These are phyloP conservation scores for Gomphus bonarii DNA, from an alignment of 1,284 basidiomycete species.

Conservation along the genomic window DNA sequence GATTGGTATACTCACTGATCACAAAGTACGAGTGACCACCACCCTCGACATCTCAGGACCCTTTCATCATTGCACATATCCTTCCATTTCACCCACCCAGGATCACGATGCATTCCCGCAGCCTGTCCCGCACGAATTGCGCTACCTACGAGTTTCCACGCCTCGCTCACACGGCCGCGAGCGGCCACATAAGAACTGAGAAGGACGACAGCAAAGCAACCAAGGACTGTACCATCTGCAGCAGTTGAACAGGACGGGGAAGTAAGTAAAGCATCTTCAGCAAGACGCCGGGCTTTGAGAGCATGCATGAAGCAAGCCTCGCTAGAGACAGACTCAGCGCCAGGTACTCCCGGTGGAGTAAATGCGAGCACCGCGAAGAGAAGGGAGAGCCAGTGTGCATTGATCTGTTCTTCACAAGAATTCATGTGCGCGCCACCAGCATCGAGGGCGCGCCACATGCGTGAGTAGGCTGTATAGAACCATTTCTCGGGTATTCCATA, in stretches of 20 bases:
- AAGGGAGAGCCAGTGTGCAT: slow-evolving; percentile 39
- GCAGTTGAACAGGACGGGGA: slow-evolving; percentile 26
- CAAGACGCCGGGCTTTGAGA: slow-evolving; percentile 33
- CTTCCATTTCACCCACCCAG: slow-evolving; percentile 36
- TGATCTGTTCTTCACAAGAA: slow-evolving; percentile 20
- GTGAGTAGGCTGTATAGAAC: slow-evolving; percentile 30
- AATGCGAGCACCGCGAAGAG: slow-evolving; percentile 38
- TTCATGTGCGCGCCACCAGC: slow-evolving; percentile 18
- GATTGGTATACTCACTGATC: slow-evolving; percentile 30
- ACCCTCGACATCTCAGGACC: slow-evolving; percentile 32
- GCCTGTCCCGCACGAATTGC: slow-evolving; percentile 36
- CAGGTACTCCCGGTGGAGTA: slow-evolving; percentile 20
- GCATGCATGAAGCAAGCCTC: slow-evolving; percentile 32
- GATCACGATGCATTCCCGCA: slow-evolving; percentile 42
- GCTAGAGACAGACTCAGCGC: slow-evolving; percentile 21
- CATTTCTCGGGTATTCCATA: slow-evolving; percentile 39
- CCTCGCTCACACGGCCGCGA: slow-evolving; percentile 37
- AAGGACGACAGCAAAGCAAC: slow-evolving; percentile 35
- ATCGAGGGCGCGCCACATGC: slow-evolving; percentile 37
- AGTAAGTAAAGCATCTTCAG: slow-evolving; percentile 34
- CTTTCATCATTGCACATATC: slow-evolving; percentile 37
- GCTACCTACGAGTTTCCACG: slow-evolving; percentile 40
- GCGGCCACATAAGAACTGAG: slow-evolving; percentile 37
- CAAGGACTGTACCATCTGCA: slow-evolving; percentile 26
- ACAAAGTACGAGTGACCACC: slow-evolving; percentile 37